These are phyloP conservation scores for Vaccinium macrocarpon DNA, from an alignment of 148 eudicot species.

Conservation along the genomic window DNA sequence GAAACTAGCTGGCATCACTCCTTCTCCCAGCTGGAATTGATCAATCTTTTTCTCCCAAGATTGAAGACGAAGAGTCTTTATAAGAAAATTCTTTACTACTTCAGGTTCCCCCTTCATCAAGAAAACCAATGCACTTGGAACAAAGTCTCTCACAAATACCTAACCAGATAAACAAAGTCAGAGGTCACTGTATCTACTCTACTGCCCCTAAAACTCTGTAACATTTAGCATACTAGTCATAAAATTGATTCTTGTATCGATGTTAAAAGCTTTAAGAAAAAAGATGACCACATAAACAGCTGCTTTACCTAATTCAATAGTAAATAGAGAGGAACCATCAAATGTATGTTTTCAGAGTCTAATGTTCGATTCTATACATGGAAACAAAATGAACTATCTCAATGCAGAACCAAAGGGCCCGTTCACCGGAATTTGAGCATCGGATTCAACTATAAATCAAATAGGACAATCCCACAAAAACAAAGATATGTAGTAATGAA, in stretches of 20 bases:
- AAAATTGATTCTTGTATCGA: background rate
- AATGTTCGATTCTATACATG: background rate
- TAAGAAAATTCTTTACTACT: constrained; percentile 76
- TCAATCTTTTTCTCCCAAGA: constrained; percentile 96
- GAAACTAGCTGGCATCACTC: constrained; percentile 99
- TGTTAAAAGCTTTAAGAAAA: background rate
- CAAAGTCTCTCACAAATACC: constrained; percentile 98
- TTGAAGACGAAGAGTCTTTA: constrained; percentile 89
- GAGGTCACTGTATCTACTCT: background rate
- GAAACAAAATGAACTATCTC: constrained; percentile 10
- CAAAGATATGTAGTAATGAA: background rate
- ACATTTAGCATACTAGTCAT: background rate
- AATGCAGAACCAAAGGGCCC: background rate
- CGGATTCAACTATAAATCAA: background rate
- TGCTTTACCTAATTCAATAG: background rate
- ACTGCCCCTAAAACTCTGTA: background rate
- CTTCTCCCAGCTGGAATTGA: constrained; percentile 84
- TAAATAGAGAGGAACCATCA: background rate
- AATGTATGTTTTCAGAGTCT: background rate
- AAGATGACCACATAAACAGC: constrained; percentile 3
- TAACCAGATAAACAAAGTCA: constrained; percentile 25
- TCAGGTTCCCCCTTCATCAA: constrained; percentile 94
- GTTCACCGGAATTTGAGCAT: background rate
- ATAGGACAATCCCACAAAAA: background rate
- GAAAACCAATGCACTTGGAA: constrained; percentile 94